Base-by-base conservation (phyloP, 2,329 filamentous ascomycete species). In the Talaromyces sp. region DNA sequence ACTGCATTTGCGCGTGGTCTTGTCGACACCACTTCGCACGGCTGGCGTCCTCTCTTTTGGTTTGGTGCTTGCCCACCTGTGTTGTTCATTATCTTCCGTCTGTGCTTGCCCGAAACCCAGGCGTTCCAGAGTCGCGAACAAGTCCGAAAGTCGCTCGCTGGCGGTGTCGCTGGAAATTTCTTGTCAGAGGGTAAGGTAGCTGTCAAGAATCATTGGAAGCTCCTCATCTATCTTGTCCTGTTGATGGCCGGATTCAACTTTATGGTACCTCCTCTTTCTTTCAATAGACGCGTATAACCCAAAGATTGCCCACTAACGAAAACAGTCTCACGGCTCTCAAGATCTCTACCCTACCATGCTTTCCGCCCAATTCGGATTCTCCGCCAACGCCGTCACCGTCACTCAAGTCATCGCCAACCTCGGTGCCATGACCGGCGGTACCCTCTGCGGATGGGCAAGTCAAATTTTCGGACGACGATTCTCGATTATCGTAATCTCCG, bases 231-330 rank as follows among this genome's bases (percentile, higher is more conserved):
- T 78, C 82, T 96, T 65, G 91, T 96, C 7, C 81, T 96, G 22
- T 82, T 96, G 45, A 96, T 96, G 91, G 89, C 91, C 1, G 92
- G 92, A 3, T 95, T 96, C 82, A 96, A 96, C 79, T 96, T 95
- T 74, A 93, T 95, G 90, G 80, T 82, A 70, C 33, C 49, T 8
- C 11, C 13, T 31, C 13, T 31, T 27, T 11, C 16, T 52, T 3
- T 41, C 16, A n/a, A 27, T 8, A 2, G 3, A 24, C 24, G 13
- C 3, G 7, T 45, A 10, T 45, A 59, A 14, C 33, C 37, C 14
- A 47, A 8, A 8, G 19, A 24, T 62, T 39, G 0, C 16, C 33
- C 27, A 31, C 66, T 70, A 58, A 73, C 59, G 3, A 7, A 58
- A 61, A 49, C 64, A 79, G 77, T 90, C 88, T 19, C 91, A 93